Base-by-base conservation (phyloP, 1,284 basidiomycete species). In the Testicularia cyperi region DNA sequence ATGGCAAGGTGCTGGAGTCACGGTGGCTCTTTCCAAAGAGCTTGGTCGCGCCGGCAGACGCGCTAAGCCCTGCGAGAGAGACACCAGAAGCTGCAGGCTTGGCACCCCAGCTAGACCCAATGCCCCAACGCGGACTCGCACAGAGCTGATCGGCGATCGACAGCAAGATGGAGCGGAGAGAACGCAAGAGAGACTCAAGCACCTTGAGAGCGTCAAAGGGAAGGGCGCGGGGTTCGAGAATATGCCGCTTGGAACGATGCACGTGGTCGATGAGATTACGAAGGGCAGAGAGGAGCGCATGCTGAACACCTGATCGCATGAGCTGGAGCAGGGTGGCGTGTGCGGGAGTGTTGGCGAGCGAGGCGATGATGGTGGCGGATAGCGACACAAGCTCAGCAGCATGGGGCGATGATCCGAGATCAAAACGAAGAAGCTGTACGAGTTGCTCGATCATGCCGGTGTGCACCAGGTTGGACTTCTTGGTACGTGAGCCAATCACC, bases 91-190 rank as follows among this genome's bases (percentile, higher is more conserved):
- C 16, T 5, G 38, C 47, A 8, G 47, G 42, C 23, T 45, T 61
- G n/a, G 51, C 49, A 4, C 65, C 67, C 42, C 62, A 65, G 21
- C 65, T 68, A 2, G 52, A 54, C n/a, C 71, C 71, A 26, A 66
- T 55, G 13, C 70, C 68, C 60, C 63, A 69, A n/a, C 69, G 47
- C 9, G 65, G 55, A 29, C 62, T 65, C 16, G 66, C 49, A 3
- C 65, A 52, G 15, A 74, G 47, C 26, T 72, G 65, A 23, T 68
- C 60, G 1, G 70, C 55, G n/a, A 74, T 40, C 2, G 71, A 58
- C 26, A 66, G 43, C 6, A 72, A 29, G 13, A 74, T 46, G 24
- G 66, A 58, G 8, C 70, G 56, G 12, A 72, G 48, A 6, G 70
- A 65, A 6, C 71, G 40, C 4, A 74, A 33, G 0, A 51, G 22